Evolutionary conservation across 2,329 filamentous ascomycete species (phyloP), one percentile per base, ranked within the genome.

Genomic region (Aspergillus uvarum): DNA sequence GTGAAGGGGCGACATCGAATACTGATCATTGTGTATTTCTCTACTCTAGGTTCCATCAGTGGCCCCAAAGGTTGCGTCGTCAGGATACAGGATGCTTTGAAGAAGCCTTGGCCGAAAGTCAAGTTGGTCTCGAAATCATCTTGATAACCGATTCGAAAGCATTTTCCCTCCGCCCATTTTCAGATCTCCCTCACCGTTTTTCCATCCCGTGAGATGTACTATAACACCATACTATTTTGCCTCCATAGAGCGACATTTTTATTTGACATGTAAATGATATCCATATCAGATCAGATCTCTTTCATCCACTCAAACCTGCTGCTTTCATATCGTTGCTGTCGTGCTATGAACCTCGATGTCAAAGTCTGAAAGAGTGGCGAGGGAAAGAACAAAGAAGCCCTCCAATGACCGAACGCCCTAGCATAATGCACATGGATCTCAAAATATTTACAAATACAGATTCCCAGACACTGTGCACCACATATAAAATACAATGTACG

Each of bases 61-160:
- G 95, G 95, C 0, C 94, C 94, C 60, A 96, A 96, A 79, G 90
- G 92, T 62, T 88, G 90, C 65, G 79, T 93, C 59, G 90, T 99
- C 62, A 87, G 88, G 78, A 82, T 99, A 58, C 89, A 96, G 74
- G 95, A 99, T 77, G 90, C 95, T 14, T 85, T 95, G 75, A 96
- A 96, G 84, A 95, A 96, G 81, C 84, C 87, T 24, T 89, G 87
- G 87, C 87, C 87, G 3, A 75, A 83, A 51, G 76, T 85, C 48
- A 59, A 64, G 14, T 50, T 53, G 48, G 51, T 61, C 22, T 49
- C 61, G 29, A 58, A 65, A 19, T 62, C 63, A 60, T 58, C 61
- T 61, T 72, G 62, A 54, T 49, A 54, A 53, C 14, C 49, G 19
- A 14, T 26, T 21, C 32, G 31, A 29, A 35, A 7, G 42, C 24